Evolutionary conservation across 768 basidiomycete species (phyloP).

Genomic region (Rhodotorula kratochvilovae): DNA sequence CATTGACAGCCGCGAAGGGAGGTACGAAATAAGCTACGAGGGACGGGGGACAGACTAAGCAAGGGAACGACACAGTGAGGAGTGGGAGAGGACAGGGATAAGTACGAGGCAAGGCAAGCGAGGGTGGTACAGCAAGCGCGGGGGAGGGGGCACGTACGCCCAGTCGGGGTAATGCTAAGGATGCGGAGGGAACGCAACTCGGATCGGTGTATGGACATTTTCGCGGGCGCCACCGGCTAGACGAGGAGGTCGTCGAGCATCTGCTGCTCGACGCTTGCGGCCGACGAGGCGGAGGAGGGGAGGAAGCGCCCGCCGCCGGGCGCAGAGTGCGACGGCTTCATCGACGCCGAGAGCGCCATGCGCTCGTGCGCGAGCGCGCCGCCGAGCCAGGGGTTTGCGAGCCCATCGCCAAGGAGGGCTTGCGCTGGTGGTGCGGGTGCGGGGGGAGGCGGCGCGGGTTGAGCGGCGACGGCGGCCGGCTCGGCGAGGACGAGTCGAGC

Average conservation of each 20-base stretch:
- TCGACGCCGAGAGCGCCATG: background rate
- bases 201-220: background rate
- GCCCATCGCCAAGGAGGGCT: constrained; percentile 7
- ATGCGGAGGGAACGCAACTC: background rate
- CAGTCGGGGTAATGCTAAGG: no score
- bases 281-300: no score
- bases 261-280: background rate
- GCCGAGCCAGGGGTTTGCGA: constrained; percentile 1
- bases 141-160: background rate
- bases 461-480: constrained; percentile 1
- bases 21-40: no score
- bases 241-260: constrained; percentile 1
- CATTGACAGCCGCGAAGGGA: no score
- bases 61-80: background rate
- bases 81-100: background rate
- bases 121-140: background rate
- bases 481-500: constrained; percentile 2
- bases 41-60: background rate
- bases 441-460: constrained; percentile 5
- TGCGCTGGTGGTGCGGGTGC: background rate
- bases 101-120: background rate
- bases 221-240: background rate
- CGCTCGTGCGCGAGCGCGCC: background rate
- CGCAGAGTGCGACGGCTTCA: background rate
- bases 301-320: background rate